A percentile compares a stretch with the other conserved stretches of the same genome.
Conservation (phyloP, 345 rosid genomes). For the Moricandia arvensis region DNA sequence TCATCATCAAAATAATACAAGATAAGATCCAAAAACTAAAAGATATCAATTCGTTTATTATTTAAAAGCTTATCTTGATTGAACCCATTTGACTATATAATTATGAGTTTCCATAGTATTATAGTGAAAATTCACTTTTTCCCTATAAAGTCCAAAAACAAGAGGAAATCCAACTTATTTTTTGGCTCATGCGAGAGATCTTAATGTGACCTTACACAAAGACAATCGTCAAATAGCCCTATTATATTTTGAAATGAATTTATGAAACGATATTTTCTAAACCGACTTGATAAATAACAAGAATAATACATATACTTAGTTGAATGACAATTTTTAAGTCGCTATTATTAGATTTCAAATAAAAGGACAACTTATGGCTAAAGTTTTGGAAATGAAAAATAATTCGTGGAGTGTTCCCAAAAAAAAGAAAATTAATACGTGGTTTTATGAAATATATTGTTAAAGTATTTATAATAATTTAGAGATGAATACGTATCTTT, state of each 20-base stretch:
- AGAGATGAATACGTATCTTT: neutral
- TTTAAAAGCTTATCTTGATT: conserved; percentile 23
- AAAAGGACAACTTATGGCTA: neutral
- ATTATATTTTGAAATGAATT: no score
- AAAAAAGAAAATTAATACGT: no score
- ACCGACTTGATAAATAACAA: neutral
- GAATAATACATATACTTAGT: neutral
- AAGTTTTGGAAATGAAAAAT: neutral
- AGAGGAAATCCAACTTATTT: neutral
- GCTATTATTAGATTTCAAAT: neutral
- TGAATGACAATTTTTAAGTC: neutral
- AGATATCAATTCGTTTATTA: conserved; percentile 3
- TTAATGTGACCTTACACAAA: conserved; percentile 3
- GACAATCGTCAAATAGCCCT: neutral
- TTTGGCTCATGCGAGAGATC: neutral
- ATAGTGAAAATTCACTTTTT: neutral
- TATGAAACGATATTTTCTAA: no score
- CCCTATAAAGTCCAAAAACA: neutral
- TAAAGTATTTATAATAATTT: no score
- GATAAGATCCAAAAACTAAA: conserved; percentile 17
- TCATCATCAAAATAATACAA: conserved; percentile 17
- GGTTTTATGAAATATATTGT: no score
- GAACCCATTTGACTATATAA: conserved; percentile 11
- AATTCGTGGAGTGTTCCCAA: no score
- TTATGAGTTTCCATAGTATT: conserved; percentile 14